Percentiles rank a stretch among this genome's conserved stretches.
These are phyloP conservation scores for Penicillium psychrofluorescens DNA, from an alignment of 495 filamentous ascomycete genomes.

Conservation along the genomic window DNA sequence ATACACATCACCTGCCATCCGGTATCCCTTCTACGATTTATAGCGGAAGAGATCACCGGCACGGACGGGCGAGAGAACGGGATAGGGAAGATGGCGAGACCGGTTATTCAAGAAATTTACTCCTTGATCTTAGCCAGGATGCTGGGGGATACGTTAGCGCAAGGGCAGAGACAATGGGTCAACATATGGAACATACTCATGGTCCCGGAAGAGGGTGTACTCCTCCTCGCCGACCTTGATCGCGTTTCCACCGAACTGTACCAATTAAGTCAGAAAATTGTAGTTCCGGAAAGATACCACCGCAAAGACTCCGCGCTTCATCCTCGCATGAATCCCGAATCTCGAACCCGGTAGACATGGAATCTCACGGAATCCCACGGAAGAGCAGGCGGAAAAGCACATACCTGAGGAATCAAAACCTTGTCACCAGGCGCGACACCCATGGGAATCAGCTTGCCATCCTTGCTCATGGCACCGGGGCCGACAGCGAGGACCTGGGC, in stretches of 20 bases:
- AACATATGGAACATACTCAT: conserved; percentile 63
- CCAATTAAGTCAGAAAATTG: conserved; percentile 1
- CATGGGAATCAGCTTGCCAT: conserved; percentile 78
- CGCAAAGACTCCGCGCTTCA: neutral
- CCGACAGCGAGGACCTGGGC: conserved; percentile 92
- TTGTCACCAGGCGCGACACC: conserved; percentile 79
- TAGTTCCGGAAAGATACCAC: too few relatives aligned
- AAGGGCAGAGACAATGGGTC: neutral
- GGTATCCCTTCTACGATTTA: conserved; percentile 7
- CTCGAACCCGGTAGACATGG: neutral
- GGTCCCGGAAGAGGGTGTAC: conserved; percentile 90
- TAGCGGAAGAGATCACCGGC: neutral
- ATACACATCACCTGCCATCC: conserved; percentile 21
- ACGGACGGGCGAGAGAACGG: conserved; percentile 6
- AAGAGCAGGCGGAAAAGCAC: conserved; percentile 16
- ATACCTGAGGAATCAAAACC: conserved; percentile 94
- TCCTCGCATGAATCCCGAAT: neutral
- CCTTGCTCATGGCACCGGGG: conserved; percentile 75
- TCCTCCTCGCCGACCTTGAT: conserved; percentile 97
- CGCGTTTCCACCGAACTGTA: conserved; percentile 86
- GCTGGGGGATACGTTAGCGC: conserved; percentile 38
- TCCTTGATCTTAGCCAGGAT: conserved; percentile 87
- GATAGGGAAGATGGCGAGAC: conserved; percentile 13
- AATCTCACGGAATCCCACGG: too few relatives aligned
- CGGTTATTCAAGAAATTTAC: conserved; percentile 34